Percentiles rank a stretch among this genome's conserved stretches.
phyloP scores from a whole-genome alignment of 2,329 filamentous ascomycete genomes.

The Zymoseptoria brevis region DNA sequence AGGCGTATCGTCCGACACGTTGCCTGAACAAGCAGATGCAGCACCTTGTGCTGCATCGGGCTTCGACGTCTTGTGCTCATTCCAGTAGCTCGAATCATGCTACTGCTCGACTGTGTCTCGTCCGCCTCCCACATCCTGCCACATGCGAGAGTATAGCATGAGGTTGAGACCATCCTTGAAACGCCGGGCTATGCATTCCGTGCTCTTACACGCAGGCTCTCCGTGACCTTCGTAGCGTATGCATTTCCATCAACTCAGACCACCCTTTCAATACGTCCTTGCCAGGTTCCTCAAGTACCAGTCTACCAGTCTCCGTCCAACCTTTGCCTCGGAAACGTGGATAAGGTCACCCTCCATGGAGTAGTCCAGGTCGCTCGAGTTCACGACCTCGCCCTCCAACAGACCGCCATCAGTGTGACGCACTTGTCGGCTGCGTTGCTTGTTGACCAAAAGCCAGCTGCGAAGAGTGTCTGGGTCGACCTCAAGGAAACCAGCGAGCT shows the following conservation, averaged over 20 bases:
- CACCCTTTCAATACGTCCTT: slow-evolving; percentile 66
- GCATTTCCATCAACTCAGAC: neutral
- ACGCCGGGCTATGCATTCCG: slow-evolving; percentile 7
- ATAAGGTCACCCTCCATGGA: slow-evolving; percentile 95
- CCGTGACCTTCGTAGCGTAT: neutral
- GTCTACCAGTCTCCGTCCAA: slow-evolving; percentile 91
- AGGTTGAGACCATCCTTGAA: neutral
- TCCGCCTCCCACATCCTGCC: neutral
- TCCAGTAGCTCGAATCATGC: too few relatives aligned
- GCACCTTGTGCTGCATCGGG: too few relatives aligned
- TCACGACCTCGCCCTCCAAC: slow-evolving; percentile 85
- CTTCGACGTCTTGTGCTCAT: too few relatives aligned
- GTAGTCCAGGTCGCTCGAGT: slow-evolving; percentile 93
- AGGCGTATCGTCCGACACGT: too few relatives aligned
- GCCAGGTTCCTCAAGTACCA: slow-evolving; percentile 98
- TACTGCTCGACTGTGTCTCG: neutral
- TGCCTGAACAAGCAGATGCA: too few relatives aligned
- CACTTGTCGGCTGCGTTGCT: slow-evolving; percentile 95
- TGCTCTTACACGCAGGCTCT: neutral
- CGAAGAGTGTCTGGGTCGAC: slow-evolving; percentile 94
- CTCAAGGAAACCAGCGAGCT: slow-evolving; percentile 94
- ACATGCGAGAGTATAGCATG: neutral
- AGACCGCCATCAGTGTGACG: slow-evolving; percentile 87
- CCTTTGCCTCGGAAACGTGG: slow-evolving; percentile 98
- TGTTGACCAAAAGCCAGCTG: slow-evolving; percentile 91